Percentiles rank a stretch among this genome's conserved stretches.
These are phyloP conservation scores for Pinus albicaulis DNA, from an alignment of 75 land plant genomes.

Conservation along the genomic window DNA sequence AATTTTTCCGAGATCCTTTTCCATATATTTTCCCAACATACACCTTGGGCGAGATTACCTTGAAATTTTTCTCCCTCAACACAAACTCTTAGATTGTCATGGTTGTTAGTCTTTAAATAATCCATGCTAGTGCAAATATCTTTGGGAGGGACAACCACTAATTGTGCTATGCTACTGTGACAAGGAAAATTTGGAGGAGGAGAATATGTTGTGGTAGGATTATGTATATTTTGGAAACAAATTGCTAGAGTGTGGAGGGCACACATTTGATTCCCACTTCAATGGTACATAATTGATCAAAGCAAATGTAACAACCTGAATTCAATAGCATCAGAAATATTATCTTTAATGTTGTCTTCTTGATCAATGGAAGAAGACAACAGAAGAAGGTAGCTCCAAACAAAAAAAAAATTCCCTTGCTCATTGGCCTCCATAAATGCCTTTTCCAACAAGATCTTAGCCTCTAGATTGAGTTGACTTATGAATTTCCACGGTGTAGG, in stretches of 20 bases:
- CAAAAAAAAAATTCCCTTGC: slow-evolving; percentile 47
- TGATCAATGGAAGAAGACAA: slow-evolving; percentile 46
- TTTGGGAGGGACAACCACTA: no score
- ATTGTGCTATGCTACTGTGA: slow-evolving; percentile 75
- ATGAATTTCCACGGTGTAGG: slow-evolving; percentile 92
- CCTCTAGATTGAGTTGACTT: slow-evolving; percentile 73
- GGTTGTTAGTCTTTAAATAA: no score
- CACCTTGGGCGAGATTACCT: no score
- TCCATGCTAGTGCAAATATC: no score
- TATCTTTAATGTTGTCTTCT: slow-evolving; percentile 41
- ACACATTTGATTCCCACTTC: slow-evolving; percentile 93
- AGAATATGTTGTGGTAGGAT: slow-evolving; percentile 38
- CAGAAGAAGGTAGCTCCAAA: slow-evolving; percentile 28
- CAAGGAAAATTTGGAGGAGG: slow-evolving; percentile 71
- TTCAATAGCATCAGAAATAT: slow-evolving; percentile 42
- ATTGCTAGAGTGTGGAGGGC: slow-evolving; percentile 75
- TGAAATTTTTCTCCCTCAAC: no score
- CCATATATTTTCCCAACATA: no score
- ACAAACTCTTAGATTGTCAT: no score
- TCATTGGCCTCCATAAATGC: slow-evolving; percentile 81
- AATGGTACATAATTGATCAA: slow-evolving; percentile 77
- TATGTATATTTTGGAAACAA: slow-evolving; percentile 86
- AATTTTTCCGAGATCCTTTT: no score
- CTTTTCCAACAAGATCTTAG: slow-evolving; percentile 64
- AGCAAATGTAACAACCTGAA: slow-evolving; percentile 84